Evolutionary conservation across 371 early-diverging fungal genomes (phyloP), one percentile per base, ranked within the genome.

Genomic region (Lichtheimia ornata): DNA sequence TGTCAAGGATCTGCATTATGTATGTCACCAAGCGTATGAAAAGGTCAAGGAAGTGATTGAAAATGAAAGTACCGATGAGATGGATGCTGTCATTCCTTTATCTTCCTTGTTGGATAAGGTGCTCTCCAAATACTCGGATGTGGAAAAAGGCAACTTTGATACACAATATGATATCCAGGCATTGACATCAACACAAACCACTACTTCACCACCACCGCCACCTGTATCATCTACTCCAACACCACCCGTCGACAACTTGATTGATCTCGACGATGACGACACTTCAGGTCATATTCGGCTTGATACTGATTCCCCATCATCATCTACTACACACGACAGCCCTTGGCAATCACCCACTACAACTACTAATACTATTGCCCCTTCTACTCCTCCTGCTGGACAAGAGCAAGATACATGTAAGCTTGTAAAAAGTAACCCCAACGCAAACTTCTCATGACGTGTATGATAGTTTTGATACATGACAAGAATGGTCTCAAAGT

Each of bases 21-120:
- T 82, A 40, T 85, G 84, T 17, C n/a, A 27, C 12, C 40, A 56
- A 28, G 57, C 57, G 2, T 44, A 22, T 35, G 79, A 83, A 43
- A 86, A 91, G 68, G 85, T 94, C 30, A 90, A 92, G 57, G 85
- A 81, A 44, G 71, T 93, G 59, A 77, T 95, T 17, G 70, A 68
- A 24, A 81, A 87, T 42, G 82, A 78, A 12, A n/a, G 40, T 11
- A 50, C 24, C 44, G 56, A 50, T 24, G 27, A 71, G 13, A 14
- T 51, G 20, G 54, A 63, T 17, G n/a, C 11, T 13, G 18, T 94
- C 27, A 72, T 93, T 56, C 67, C 76, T 24, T 68, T 94, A 55
- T 93, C 92, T 60, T 92, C 93, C 63, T 72, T 90, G 55, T 88
- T 97, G 61, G 89, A 89, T 67, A 88, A 85, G 27, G 95, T 88